These are phyloP conservation scores for Fusarium stilboides DNA, from an alignment of 2,329 filamentous ascomycete species.

Conservation along the genomic window DNA sequence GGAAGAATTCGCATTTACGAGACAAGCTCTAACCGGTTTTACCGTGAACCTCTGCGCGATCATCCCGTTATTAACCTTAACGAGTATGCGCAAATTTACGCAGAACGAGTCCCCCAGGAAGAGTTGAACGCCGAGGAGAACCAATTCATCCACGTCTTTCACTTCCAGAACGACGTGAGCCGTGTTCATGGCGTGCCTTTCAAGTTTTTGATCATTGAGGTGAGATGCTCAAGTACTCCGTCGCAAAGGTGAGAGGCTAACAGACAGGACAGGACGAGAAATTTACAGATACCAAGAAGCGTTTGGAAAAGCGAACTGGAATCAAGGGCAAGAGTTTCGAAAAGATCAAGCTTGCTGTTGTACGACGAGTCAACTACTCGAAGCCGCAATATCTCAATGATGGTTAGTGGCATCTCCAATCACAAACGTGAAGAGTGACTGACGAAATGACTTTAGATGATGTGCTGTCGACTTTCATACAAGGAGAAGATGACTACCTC, in stretches of 20 bases:
- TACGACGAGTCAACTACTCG: conserved; percentile 79
- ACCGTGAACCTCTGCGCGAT: conserved; percentile 80
- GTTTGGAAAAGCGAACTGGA: conserved; percentile 91
- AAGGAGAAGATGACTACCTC: conserved; percentile 72
- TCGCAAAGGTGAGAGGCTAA: conserved; percentile 9
- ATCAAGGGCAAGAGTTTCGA: conserved; percentile 99
- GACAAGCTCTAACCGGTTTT: conserved; percentile 84
- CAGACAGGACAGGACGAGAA: conserved; percentile 75
- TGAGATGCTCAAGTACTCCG: conserved; percentile 59
- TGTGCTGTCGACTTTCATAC: conserved; percentile 68
- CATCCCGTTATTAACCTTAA: conserved; percentile 85
- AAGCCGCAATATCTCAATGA: conserved; percentile 89
- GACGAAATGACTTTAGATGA: conserved; percentile 63
- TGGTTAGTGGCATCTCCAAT: conserved; percentile 65
- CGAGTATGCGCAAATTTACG: conserved; percentile 87
- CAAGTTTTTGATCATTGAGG: conserved; percentile 86
- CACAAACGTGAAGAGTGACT: conserved; percentile 27
- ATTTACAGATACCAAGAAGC: conserved; percentile 93
- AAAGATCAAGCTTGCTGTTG: conserved; percentile 95
- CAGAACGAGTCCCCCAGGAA: conserved; percentile 84
- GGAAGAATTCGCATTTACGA: conserved; percentile 86
- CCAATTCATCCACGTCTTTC: conserved; percentile 84
- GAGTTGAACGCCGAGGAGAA: conserved; percentile 71
- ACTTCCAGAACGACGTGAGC: conserved; percentile 91
- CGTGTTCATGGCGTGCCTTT: conserved; percentile 93